Percentiles rank a stretch among this genome's conserved stretches.
phyloP scores from a whole-genome alignment of 768 basidiomycete genomes.

The Russula virescens region DNA sequence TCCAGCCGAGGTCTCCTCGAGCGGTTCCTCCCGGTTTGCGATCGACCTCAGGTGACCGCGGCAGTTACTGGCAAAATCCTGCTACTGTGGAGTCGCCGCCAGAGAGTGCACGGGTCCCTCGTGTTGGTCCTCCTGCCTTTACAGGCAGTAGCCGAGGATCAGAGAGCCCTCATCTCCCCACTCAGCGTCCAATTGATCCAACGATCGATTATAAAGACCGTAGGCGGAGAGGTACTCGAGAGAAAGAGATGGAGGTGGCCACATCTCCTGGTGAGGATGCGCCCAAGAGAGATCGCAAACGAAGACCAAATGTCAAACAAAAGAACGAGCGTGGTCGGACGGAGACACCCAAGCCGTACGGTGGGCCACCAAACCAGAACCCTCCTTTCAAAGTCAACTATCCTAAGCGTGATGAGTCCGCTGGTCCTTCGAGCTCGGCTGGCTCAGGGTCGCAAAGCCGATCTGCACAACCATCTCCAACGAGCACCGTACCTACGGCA shows the following conservation, averaged over 20 bases:
- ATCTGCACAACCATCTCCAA: constrained; percentile 70
- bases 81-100: constrained; percentile 22
- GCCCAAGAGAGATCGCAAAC: constrained; percentile 55
- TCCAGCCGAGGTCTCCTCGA: constrained; percentile 27
- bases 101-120: constrained; percentile 22
- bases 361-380: constrained; percentile 21
- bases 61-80: constrained; percentile 14
- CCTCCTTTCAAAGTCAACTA: constrained; percentile 26
- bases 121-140: constrained; percentile 30
- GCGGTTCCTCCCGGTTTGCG: constrained; percentile 9
- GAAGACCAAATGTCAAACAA: constrained; percentile 35
- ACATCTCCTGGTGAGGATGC: constrained; percentile 31
- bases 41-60: constrained; percentile 13
- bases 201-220: constrained; percentile 44
- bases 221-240: constrained; percentile 29
- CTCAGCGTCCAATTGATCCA: constrained; percentile 33
- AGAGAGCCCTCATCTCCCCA: constrained; percentile 45
- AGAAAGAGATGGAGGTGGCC: constrained; percentile 22
- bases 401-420: constrained; percentile 41
- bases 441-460: constrained; percentile 46
- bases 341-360: constrained; percentile 41
- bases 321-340: constrained; percentile 44
- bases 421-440: constrained; percentile 61
- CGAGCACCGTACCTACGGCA: constrained; percentile 50
- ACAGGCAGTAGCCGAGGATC: constrained; percentile 42